Conservation (phyloP, 208 protist genomes). For the Zelonia costaricensis region DNA sequence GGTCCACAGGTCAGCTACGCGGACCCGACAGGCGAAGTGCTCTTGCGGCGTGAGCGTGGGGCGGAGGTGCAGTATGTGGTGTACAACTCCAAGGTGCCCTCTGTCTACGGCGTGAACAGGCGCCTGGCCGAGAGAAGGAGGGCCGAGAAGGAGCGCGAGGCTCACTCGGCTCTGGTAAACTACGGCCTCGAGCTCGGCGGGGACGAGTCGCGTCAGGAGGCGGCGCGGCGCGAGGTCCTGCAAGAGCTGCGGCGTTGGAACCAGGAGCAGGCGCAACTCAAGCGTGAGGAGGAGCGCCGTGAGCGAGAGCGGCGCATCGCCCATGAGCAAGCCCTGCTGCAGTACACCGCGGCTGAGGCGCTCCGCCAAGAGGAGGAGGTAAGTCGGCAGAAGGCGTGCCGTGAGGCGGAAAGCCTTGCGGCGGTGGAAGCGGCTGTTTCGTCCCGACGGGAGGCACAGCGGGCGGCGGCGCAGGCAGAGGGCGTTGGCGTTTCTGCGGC, state of each 20-base stretch:
- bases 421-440: not conserved
- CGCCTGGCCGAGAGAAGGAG: constrained; percentile 52
- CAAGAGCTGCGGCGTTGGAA: constrained; percentile 51
- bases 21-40: constrained; percentile 60
- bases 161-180: not conserved
- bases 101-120: constrained; percentile 64
- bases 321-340: constrained; percentile 13
- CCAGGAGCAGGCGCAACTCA: constrained; percentile 49
- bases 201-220: constrained; percentile 18
- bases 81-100: constrained; percentile 69
- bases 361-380: constrained; percentile 13
- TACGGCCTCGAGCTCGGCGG: constrained; percentile 5
- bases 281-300: constrained; percentile 37
- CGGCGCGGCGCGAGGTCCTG: constrained; percentile 35
- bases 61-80: constrained; percentile 57
- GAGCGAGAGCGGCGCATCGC: constrained; percentile 19
- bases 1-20: constrained; percentile 23
- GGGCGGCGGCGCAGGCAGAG: not conserved
- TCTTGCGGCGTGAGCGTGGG: constrained; percentile 35
- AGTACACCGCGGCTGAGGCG: constrained; percentile 14
- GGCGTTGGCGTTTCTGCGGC: not conserved
- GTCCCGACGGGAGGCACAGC: constrained; percentile 1
- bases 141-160: constrained; percentile 6
- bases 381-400: not conserved
- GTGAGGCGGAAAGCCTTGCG: constrained; percentile 17